A percentile compares a stretch with the other conserved stretches of the same genome.
Conservation (phyloP, 202 grass and related monocot genomes). For the Setaria viridis region DNA sequence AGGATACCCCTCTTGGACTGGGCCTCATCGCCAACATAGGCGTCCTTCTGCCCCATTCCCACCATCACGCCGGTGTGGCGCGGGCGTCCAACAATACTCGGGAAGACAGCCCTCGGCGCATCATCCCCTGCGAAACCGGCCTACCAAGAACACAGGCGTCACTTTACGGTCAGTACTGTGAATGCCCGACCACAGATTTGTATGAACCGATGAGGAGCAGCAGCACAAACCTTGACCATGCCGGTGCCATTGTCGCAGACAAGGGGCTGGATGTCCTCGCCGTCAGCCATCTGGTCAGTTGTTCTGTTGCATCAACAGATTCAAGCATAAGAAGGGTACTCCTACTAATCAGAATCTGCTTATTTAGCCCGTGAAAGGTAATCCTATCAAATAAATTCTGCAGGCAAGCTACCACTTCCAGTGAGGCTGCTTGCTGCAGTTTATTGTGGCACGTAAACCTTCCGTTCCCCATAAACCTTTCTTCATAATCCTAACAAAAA, state of each 20-base stretch:
- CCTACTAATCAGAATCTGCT: neutral
- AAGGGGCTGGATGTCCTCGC: slow-evolving; percentile 80
- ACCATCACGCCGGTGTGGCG: slow-evolving; percentile 86
- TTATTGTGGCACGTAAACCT: neutral
- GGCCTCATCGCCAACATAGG: slow-evolving; percentile 78
- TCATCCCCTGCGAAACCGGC: slow-evolving; percentile 83
- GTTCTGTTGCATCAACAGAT: slow-evolving; percentile 41
- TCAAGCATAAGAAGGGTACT: slow-evolving; percentile 30
- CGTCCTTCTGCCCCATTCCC: slow-evolving; percentile 84
- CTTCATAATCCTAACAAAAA: neutral
- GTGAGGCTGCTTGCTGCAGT: neutral
- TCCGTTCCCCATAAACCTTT: neutral
- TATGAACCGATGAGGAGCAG: neutral
- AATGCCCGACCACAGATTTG: neutral
- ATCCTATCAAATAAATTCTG: neutral
- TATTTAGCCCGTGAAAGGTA: neutral
- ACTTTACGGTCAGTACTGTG: neutral
- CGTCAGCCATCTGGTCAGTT: slow-evolving; percentile 67
- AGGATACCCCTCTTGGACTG: slow-evolving; percentile 83
- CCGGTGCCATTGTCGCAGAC: slow-evolving; percentile 86
- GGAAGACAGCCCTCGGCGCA: slow-evolving; percentile 79
- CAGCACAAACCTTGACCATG: slow-evolving; percentile 75
- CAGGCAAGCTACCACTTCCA: neutral
- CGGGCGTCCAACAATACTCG: slow-evolving; percentile 73
- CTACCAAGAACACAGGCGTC: slow-evolving; percentile 19